Percentiles rank a stretch among this genome's conserved stretches.
phyloP scores from a whole-genome alignment of 2,329 filamentous ascomycete species.

The Venturia asperata region DNA sequence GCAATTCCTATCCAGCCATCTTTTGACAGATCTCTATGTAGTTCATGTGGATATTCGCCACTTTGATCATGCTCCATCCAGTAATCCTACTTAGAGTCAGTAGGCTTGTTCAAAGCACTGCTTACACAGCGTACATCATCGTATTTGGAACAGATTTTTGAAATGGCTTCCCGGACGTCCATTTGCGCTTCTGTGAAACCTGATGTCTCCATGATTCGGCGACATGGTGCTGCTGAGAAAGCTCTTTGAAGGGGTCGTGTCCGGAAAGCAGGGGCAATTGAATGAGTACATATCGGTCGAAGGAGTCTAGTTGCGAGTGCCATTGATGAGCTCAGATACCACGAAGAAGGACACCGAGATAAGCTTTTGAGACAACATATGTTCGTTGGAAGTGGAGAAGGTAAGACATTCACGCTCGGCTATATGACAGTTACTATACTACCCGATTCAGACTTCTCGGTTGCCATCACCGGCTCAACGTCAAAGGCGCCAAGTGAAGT shows the following conservation, averaged over 20 bases:
- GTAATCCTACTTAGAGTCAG: conserved; percentile 44
- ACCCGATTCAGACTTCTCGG: conserved; percentile 7
- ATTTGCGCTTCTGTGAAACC: conserved; percentile 68
- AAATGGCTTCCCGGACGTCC: conserved; percentile 62
- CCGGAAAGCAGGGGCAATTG: not conserved
- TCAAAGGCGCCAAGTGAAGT: not conserved
- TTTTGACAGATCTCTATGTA: conserved; percentile 66
- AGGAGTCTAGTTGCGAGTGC: not conserved
- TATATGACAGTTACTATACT: not conserved
- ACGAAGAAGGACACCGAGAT: not conserved
- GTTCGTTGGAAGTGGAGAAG: not conserved
- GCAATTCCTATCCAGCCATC: conserved; percentile 79
- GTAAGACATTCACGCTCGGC: not conserved
- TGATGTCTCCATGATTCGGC: conserved; percentile 59
- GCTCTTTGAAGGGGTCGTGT: conserved; percentile 11
- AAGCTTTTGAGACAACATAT: no score
- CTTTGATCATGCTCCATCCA: conserved; percentile 68
- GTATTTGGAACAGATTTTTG: conserved; percentile 61
- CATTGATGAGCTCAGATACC: not conserved
- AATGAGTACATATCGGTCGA: not conserved
- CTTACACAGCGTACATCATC: conserved; percentile 44
- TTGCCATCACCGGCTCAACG: not conserved
- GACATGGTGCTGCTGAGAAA: conserved; percentile 30
- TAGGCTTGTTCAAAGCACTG: conserved; percentile 6
- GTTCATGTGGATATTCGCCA: conserved; percentile 64